Conservation (phyloP, 2,329 filamentous ascomycete species). For the Emmonsia crescens region DNA sequence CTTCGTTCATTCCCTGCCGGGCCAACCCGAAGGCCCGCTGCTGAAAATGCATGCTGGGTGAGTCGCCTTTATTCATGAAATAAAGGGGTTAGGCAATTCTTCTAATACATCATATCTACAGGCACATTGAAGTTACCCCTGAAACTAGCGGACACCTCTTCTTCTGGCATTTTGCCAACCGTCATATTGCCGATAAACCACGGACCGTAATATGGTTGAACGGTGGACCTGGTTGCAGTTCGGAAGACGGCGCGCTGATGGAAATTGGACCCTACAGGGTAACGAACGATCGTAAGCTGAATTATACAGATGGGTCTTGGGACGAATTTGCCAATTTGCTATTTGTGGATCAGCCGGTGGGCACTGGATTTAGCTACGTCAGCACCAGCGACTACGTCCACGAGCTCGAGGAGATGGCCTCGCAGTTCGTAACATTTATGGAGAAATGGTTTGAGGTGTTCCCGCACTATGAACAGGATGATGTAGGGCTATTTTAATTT, state of each 20-base stretch:
- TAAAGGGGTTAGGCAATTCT: not conserved
- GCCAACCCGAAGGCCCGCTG: conserved; percentile 64
- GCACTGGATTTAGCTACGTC: conserved; percentile 92
- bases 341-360: conserved; percentile 95
- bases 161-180: conserved; percentile 97
- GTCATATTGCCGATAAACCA: conserved; percentile 84
- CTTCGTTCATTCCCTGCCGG: conserved; percentile 75
- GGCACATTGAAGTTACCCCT: conserved; percentile 80
- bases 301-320: conserved; percentile 90
- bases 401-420: conserved; percentile 79
- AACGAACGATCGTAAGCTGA: conserved; percentile 58
- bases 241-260: conserved; percentile 93
- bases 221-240: conserved; percentile 92
- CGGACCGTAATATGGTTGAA: conserved; percentile 95
- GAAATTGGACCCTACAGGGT: conserved; percentile 90
- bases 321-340: conserved; percentile 95
- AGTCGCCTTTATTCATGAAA: conserved; percentile 28
- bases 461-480: conserved; percentile 81
- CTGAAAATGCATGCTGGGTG: conserved; percentile 98
- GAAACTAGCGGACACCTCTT: conserved; percentile 88
- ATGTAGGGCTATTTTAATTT: conserved; percentile 56
- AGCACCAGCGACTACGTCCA: conserved; percentile 77
- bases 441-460: conserved; percentile 88
- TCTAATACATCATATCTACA: conserved; percentile 26
- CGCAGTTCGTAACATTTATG: conserved; percentile 77